Conservation (phyloP, 345 rosid species). For the Salix purpurea region DNA sequence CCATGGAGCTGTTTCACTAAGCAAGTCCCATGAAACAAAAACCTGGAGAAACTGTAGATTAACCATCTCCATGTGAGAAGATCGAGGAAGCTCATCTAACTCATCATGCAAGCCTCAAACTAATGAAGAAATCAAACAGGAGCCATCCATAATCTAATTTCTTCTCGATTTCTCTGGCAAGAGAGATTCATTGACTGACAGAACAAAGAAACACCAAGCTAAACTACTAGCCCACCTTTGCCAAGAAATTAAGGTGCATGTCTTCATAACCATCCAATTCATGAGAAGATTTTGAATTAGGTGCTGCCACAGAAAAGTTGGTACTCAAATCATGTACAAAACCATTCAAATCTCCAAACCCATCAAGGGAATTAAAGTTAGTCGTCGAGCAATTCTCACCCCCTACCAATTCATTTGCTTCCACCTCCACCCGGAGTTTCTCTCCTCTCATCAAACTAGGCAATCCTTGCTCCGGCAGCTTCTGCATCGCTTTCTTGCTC, state of each 20-base stretch:
- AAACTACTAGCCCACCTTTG: not conserved
- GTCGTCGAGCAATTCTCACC: not conserved
- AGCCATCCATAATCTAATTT: conserved; percentile 17
- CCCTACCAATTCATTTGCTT: not conserved
- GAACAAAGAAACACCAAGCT: not conserved
- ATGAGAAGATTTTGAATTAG: not conserved
- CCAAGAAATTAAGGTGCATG: not conserved
- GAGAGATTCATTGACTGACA: not conserved
- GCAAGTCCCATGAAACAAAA: not conserved
- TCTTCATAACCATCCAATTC: conserved; percentile 7
- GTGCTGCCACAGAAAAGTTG: not conserved
- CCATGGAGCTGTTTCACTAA: not conserved
- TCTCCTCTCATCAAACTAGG: not conserved
- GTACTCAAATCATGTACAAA: not conserved
- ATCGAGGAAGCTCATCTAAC: not conserved
- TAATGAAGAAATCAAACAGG: not conserved
- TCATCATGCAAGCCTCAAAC: not conserved
- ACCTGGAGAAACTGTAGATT: not conserved
- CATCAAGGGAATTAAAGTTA: not conserved
- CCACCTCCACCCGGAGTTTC: not conserved
- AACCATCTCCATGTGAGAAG: not conserved
- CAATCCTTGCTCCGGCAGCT: not conserved
- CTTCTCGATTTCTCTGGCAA: not conserved
- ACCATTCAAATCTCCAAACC: conserved; percentile 7
- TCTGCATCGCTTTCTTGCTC: not conserved